These are phyloP conservation scores for Aspergillus eucalypticola DNA, from an alignment of 2,329 filamentous ascomycete species.

Conservation along the genomic window DNA sequence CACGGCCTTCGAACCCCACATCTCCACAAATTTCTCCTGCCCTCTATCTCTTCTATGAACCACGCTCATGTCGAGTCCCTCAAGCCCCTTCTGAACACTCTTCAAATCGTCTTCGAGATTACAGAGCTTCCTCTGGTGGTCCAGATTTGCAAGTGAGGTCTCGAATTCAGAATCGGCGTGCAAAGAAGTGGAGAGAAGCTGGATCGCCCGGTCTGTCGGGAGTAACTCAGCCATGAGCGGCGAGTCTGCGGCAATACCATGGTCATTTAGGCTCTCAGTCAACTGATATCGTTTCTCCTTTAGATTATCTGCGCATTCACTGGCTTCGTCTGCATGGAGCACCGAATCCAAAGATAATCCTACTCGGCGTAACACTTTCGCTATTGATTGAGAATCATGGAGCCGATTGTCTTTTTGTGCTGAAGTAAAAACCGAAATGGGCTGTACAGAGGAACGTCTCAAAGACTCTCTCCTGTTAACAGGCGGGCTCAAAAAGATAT, in stretches of 20 bases:
- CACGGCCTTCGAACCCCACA: conserved; percentile 26
- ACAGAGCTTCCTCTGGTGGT: conserved; percentile 29
- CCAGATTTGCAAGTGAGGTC: conserved; percentile 29
- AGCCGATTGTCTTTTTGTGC: conserved; percentile 16
- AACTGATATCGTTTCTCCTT: conserved; percentile 34
- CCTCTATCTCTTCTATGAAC: conserved; percentile 34
- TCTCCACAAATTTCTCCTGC: conserved; percentile 35
- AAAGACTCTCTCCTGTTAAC: conserved; percentile 30
- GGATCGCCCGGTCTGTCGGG: conserved; percentile 34
- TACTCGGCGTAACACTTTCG: conserved; percentile 36
- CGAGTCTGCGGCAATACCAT: conserved; percentile 31
- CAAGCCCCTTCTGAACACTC: conserved; percentile 34
- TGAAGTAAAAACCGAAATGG: conserved; percentile 18
- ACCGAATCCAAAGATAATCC: conserved; percentile 33
- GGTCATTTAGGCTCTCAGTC: conserved; percentile 28
- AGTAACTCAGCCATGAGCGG: conserved; percentile 33
- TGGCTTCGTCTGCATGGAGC: conserved; percentile 23
- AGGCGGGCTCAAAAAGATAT: conserved; percentile 22
- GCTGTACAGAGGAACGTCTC: conserved; percentile 29
- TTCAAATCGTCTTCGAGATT: conserved; percentile 34
- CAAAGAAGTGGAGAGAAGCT: conserved; percentile 34
- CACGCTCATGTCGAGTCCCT: conserved; percentile 36
- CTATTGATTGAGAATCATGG: conserved; percentile 29
- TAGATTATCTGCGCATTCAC: conserved; percentile 23
- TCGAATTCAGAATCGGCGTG: conserved; percentile 31